Percentiles rank a stretch among this genome's conserved stretches.
Conservation (phyloP, 2,329 filamentous ascomycete genomes). For the Xylariomycetidae sp. region DNA sequence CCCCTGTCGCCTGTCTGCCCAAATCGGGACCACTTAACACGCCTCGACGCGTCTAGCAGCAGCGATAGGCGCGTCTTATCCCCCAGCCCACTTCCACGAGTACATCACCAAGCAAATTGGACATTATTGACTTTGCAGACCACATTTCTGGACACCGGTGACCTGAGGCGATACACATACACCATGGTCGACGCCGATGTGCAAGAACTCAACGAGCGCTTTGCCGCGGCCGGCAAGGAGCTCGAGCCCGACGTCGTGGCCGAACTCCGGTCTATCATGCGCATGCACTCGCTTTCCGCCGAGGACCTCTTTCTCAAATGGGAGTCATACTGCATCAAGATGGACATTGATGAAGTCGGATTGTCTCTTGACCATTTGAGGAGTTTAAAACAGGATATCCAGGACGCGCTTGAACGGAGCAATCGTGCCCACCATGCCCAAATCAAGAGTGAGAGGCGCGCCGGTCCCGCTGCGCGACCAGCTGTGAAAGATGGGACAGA, state of each 20-base stretch:
- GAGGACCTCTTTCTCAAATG: constrained; percentile 97
- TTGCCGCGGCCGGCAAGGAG: constrained; percentile 50
- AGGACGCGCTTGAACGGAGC: constrained; percentile 75
- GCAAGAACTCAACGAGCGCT: constrained; percentile 39
- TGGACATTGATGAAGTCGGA: constrained; percentile 73
- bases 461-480: constrained; percentile 57
- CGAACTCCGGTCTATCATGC: constrained; percentile 81
- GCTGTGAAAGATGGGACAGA: constrained; percentile 51
- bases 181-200: constrained; percentile 34
- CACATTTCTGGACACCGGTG: too few species aligned
- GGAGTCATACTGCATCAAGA: constrained; percentile 96
- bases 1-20: constrained; percentile 3
- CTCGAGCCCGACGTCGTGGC: constrained; percentile 71
- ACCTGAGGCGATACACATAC: too few species aligned
- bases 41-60: constrained; percentile 11
- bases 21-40: constrained; percentile 13
- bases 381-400: constrained; percentile 79
- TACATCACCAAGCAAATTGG: too few species aligned
- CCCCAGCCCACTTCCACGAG: too few species aligned
- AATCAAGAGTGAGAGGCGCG: constrained; percentile 56
- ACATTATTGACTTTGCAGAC: too few species aligned
- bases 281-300: constrained; percentile 70
- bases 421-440: constrained; percentile 58
- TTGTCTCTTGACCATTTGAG: constrained; percentile 65
- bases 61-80: too few species aligned